Conservation (phyloP, 2,329 filamentous ascomycete genomes). For the Sporothrix globosa region DNA sequence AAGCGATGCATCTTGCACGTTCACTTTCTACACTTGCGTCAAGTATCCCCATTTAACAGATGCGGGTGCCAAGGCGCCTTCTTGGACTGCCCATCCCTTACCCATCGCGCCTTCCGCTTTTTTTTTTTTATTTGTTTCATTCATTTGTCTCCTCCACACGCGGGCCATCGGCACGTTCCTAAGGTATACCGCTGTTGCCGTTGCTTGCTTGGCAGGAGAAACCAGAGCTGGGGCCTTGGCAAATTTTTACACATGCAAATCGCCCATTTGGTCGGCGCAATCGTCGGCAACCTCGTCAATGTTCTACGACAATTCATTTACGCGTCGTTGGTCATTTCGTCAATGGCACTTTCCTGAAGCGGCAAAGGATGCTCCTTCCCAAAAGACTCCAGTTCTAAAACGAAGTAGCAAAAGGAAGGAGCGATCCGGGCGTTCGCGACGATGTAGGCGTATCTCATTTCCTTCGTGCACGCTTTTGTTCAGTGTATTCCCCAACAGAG, state of each 20-base stretch:
- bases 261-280: neutral
- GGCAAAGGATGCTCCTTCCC: constrained; percentile 3
- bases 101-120: neutral
- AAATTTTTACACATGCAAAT: too few species aligned
- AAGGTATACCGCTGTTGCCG: neutral
- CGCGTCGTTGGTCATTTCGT: neutral
- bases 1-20: neutral
- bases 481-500: neutral
- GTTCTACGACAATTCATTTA: neutral
- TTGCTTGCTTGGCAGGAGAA: constrained; percentile 3
- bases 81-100: neutral
- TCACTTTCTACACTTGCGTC: neutral
- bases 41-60: too few species aligned
- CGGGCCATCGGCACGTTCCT: neutral
- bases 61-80: neutral
- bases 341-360: neutral
- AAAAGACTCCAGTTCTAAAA: neutral
- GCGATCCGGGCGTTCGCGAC: neutral
- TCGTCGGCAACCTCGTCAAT: neutral
- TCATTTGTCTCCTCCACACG: neutral
- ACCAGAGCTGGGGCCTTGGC: neutral
- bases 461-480: too few species aligned
- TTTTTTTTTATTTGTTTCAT: neutral
- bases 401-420: neutral
- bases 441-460: neutral